A percentile compares a stretch with the other conserved stretches of the same genome.
These are phyloP conservation scores for Symbiodinium pilosum DNA, from an alignment of 73 alveolate genomes.

Conservation along the genomic window DNA sequence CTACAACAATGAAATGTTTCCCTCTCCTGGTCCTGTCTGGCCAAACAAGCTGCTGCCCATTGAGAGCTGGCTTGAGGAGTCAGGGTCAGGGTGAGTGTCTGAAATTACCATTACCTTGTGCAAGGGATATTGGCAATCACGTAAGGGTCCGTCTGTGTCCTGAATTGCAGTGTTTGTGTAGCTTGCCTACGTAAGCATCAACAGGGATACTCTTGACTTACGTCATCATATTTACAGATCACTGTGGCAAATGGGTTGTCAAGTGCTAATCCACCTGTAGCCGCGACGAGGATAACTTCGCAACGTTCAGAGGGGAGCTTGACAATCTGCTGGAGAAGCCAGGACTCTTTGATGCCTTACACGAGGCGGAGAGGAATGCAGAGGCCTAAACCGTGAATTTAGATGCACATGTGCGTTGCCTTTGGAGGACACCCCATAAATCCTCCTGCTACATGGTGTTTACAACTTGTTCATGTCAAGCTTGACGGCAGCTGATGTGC, in stretches of 20 bases:
- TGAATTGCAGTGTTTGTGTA: no score
- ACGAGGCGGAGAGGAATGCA: not conserved
- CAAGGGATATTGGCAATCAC: no score
- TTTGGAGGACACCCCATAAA: not conserved
- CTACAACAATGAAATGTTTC: not conserved
- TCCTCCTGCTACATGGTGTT: not conserved
- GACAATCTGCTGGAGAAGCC: not conserved
- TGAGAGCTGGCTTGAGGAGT: slow-evolving; percentile 9
- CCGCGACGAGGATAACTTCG: not conserved
- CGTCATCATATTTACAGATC: no score
- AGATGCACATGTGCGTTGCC: no score
- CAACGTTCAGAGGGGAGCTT: slow-evolving; percentile 18
- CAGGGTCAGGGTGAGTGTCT: not conserved
- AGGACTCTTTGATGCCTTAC: not conserved
- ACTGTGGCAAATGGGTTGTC: no score
- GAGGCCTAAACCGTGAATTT: not conserved
- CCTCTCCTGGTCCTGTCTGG: slow-evolving; percentile 35
- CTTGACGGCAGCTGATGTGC: no score
- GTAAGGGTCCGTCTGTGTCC: no score
- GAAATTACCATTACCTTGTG: no score
- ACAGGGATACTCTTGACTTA: no score
- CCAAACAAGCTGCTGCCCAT: not conserved
- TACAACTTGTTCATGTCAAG: no score
- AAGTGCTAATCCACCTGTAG: no score
- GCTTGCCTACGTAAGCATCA: no score